Evolutionary conservation across 495 filamentous ascomycete species (phyloP), one percentile per base, ranked within the genome.

Genomic region (Podospora sp.): DNA sequence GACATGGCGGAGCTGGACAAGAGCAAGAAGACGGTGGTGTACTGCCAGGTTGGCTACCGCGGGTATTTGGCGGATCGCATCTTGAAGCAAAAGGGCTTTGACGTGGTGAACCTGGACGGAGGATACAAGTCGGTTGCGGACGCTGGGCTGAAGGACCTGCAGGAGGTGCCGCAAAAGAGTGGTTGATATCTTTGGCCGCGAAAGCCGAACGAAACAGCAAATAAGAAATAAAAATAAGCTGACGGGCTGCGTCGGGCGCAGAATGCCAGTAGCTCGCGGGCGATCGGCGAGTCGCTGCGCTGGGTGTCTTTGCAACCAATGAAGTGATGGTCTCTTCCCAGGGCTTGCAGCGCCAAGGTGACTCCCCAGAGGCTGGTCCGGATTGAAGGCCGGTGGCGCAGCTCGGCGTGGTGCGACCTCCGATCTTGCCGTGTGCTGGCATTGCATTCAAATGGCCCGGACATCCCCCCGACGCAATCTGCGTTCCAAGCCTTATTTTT

Each of bases 71-170:
- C 63, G 8, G 69, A 69, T 50, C 69, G 75, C 25, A 71, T 77
- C 22, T 53, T 77, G 63, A 72, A 73, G 67, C 73, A 77, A 62
- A 63, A 36, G 40, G 75, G 75, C 6, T 77, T 72, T 51, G 63
- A 77, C 22, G 75, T 73, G 5, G 62, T 69, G 14, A 77, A 77
- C 60, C 65, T 77, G 67, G 73, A 77, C 67, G 75, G 73, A 7
- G 75, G 75, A 5, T 77, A 61, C 60, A 68, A 71, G 22, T 29
- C 60, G 12, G 68, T 70, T 18, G 40, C 21, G 1, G 64, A 70
- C 18, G 53, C 51, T 36, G 60, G 60, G 24, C 46, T 63, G 60
- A 52, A 18, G 46, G 25, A 21, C 21, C 29, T 63, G 60, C 60
- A 53, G 20, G 60, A 40, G 29, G 59, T n/a, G 35, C 59, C 59